A percentile compares a stretch with the other conserved stretches of the same genome.
Conservation (phyloP, 2,329 filamentous ascomycete genomes). For the Colletotrichum noveboracense region DNA sequence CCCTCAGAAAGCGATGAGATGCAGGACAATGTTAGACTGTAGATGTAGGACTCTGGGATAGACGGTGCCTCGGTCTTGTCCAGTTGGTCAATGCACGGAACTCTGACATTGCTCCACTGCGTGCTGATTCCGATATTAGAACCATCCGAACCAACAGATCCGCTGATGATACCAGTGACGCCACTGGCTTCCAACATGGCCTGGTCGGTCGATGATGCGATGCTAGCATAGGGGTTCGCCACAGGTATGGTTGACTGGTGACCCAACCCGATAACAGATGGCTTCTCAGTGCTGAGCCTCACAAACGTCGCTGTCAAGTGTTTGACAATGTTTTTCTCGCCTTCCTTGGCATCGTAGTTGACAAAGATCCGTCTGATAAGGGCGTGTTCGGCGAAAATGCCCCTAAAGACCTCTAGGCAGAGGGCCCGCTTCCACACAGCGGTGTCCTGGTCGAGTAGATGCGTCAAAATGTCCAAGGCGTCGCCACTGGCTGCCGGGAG, state of each 20-base stretch:
- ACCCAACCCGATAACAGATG: conserved; percentile 84
- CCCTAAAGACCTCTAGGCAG: conserved; percentile 89
- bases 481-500: conserved; percentile 83
- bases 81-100: conserved; percentile 90
- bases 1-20: conserved; percentile 91
- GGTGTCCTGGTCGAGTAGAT: conserved; percentile 87
- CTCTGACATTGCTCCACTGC: conserved; percentile 88
- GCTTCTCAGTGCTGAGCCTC: conserved; percentile 90
- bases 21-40: conserved; percentile 86
- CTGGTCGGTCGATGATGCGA: conserved; percentile 72
- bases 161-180: conserved; percentile 84
- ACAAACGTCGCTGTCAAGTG: conserved; percentile 89
- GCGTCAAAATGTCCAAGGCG: conserved; percentile 79
- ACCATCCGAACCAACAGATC: conserved; percentile 70
- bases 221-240: conserved; percentile 58
- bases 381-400: conserved; percentile 81
- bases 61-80: conserved; percentile 87
- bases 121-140: conserved; percentile 80
- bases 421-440: conserved; percentile 85
- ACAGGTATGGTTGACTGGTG: conserved; percentile 86
- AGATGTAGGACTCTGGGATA: conserved; percentile 92
- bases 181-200: conserved; percentile 89
- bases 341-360: conserved; percentile 76
- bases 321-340: conserved; percentile 77
- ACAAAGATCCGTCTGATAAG: conserved; percentile 82